A percentile compares a stretch with the other conserved stretches of the same genome.
Conservation (phyloP, 352 stramenopile genomes). For the Peronospora destructor region DNA sequence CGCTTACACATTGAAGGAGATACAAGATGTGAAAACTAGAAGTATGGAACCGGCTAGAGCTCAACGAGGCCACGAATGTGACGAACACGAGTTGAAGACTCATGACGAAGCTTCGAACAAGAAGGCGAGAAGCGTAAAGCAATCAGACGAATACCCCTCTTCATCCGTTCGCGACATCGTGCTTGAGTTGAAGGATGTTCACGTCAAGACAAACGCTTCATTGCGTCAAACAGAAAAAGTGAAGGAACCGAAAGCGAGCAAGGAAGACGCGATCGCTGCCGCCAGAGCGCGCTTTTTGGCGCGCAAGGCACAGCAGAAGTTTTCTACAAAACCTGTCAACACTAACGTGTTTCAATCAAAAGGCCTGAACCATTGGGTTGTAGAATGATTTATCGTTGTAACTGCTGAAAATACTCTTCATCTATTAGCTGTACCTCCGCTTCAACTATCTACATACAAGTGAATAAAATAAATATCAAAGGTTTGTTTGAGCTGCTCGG, state of each 20-base stretch:
- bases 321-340: constrained; percentile 2
- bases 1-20: constrained; percentile 65
- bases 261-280: constrained; percentile 71
- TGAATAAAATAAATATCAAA: constrained; percentile 39
- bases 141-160: constrained; percentile 8
- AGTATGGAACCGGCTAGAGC: constrained; percentile 3
- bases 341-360: constrained; percentile 1
- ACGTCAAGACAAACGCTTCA: constrained; percentile 7
- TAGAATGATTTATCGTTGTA: constrained; percentile 21
- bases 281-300: constrained; percentile 81
- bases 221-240: constrained; percentile 3
- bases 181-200: not conserved
- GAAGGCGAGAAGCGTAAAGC: constrained; percentile 15
- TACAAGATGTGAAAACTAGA: constrained; percentile 4
- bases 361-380: constrained; percentile 6
- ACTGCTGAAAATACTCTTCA: not conserved
- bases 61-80: constrained; percentile 6
- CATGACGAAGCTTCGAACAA: constrained; percentile 12
- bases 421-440: constrained; percentile 13
- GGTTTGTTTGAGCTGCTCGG: constrained; percentile 8
- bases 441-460: constrained; percentile 22
- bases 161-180: constrained; percentile 5
- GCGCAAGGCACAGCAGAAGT: constrained; percentile 58
- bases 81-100: not conserved
- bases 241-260: constrained; percentile 33